Conservation (phyloP, 2,329 filamentous ascomycete species). For the Calonectria multiphialidica region DNA sequence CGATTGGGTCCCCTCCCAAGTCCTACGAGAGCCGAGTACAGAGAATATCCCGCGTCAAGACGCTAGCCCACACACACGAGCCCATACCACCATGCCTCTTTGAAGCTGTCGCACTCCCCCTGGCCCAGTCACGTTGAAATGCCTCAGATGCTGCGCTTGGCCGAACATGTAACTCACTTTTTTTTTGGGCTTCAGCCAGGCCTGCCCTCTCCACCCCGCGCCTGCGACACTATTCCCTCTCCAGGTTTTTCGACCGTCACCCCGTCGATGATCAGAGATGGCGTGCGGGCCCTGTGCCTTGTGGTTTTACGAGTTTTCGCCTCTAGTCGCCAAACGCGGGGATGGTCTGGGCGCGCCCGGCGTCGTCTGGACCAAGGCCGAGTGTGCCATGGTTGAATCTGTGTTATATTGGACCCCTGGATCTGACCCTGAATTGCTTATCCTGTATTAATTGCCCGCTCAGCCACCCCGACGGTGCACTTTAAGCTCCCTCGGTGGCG, state of each 20-base stretch:
- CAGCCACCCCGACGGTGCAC: conserved; percentile 17
- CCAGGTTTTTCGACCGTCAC: background rate
- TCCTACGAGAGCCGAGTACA: conserved; percentile 19
- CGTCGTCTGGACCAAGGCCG: background rate
- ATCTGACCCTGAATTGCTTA: conserved; percentile 10
- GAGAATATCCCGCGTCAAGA: conserved; percentile 39
- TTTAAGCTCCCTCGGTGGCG: conserved; percentile 14
- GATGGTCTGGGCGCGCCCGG: conserved; percentile 25
- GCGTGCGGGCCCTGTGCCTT: conserved; percentile 25
- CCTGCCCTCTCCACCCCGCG: background rate
- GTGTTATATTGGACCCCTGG: conserved; percentile 16
- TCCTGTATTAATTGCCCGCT: conserved; percentile 9
- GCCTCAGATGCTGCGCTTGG: conserved; percentile 25
- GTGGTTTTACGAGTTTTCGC: conserved; percentile 16
- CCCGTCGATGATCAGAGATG: conserved; percentile 7
- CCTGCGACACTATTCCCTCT: conserved; percentile 4
- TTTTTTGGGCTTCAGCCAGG: background rate
- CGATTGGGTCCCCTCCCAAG: conserved; percentile 33
- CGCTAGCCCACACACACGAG: conserved; percentile 9
- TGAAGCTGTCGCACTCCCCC: background rate
- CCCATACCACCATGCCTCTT: background rate
- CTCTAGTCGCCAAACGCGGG: conserved; percentile 44
- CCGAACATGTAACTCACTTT: conserved; percentile 13
- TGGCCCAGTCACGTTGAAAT: conserved; percentile 14
- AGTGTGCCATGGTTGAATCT: background rate